phyloP scores from a whole-genome alignment of 2,329 filamentous ascomycete species.

The Aspergillus sp. region DNA sequence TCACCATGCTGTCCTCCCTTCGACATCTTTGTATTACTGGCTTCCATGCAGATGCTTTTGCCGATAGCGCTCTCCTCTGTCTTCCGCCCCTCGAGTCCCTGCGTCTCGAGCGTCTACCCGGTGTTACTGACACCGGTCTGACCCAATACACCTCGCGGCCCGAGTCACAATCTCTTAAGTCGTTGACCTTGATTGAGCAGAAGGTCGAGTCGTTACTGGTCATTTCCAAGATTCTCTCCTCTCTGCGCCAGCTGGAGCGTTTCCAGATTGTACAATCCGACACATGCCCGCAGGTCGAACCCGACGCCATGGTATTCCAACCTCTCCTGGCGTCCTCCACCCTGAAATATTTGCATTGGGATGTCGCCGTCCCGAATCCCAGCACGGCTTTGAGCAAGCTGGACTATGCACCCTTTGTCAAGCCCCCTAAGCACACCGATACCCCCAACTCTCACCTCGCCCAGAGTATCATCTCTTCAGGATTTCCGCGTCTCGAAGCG shows the following conservation, averaged over 20 bases:
- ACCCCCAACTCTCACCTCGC: conserved; percentile 38
- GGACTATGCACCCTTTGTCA: conserved; percentile 32
- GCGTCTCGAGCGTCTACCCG: conserved; percentile 49
- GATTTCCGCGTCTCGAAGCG: conserved; percentile 35
- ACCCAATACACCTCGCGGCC: conserved; percentile 44
- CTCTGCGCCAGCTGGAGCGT: conserved; percentile 39
- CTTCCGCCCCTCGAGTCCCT: conserved; percentile 48
- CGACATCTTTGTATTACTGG: conserved; percentile 50
- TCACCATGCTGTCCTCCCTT: conserved; percentile 48
- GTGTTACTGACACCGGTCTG: conserved; percentile 51
- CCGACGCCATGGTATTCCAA: conserved; percentile 39
- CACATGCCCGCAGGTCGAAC: conserved; percentile 40
- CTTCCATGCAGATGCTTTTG: conserved; percentile 49
- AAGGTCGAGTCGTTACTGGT: conserved; percentile 47
- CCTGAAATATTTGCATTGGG: conserved; percentile 53
- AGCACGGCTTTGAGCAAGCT: conserved; percentile 30
- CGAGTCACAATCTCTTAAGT: conserved; percentile 39
- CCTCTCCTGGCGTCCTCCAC: conserved; percentile 44
- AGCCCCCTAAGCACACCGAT: conserved; percentile 25
- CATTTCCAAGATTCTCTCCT: conserved; percentile 47
- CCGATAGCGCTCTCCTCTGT: conserved; percentile 48
- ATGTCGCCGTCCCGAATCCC: conserved; percentile 38
- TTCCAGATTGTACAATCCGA: conserved; percentile 49
- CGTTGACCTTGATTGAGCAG: conserved; percentile 47
- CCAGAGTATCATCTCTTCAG: conserved; percentile 37